phyloP scores from a whole-genome alignment of 1,284 basidiomycete genomes.

The Sanghuangporus weigelae region DNA sequence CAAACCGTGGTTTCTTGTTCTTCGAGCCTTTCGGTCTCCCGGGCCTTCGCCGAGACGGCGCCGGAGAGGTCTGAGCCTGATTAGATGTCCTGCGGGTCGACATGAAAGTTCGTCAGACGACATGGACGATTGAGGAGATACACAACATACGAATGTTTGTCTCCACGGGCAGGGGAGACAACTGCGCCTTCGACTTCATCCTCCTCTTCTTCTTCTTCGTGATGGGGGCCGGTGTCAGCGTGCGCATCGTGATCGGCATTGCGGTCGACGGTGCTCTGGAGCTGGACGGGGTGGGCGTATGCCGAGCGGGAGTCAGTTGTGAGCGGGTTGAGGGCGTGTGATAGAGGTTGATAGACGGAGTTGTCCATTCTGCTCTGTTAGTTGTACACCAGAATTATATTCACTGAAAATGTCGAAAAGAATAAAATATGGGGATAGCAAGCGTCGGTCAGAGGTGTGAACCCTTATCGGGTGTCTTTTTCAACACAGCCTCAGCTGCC shows the following conservation, averaged over 20 bases:
- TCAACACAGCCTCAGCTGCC: background rate
- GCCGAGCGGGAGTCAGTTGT: slow-evolving; percentile 20
- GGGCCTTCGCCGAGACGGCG: slow-evolving; percentile 17
- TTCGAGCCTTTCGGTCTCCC: slow-evolving; percentile 24
- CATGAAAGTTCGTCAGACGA: background rate
- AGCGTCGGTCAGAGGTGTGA: slow-evolving; percentile 1
- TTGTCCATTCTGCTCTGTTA: slow-evolving; percentile 14
- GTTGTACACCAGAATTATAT: background rate
- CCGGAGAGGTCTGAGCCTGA: background rate
- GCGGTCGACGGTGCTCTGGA: slow-evolving; percentile 1
- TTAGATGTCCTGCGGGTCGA: background rate
- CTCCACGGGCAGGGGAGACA: background rate
- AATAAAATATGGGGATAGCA: slow-evolving; percentile 15
- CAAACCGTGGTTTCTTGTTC: slow-evolving; percentile 20
- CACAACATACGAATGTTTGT: slow-evolving; percentile 1
- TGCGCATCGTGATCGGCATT: slow-evolving; percentile 6
- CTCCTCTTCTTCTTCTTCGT: slow-evolving; percentile 18
- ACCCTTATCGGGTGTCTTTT: slow-evolving; percentile 6
- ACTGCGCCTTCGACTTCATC: slow-evolving; percentile 18
- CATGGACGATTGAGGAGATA: background rate
- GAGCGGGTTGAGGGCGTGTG: slow-evolving; percentile 66
- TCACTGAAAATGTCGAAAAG: slow-evolving; percentile 6
- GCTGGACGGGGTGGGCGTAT: slow-evolving; percentile 22
- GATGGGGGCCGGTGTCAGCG: slow-evolving; percentile 3
- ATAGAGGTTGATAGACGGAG: slow-evolving; percentile 59